These are phyloP conservation scores for Annulohypoxylon moriforme DNA, from an alignment of 495 filamentous ascomycete species.

Conservation along the genomic window DNA sequence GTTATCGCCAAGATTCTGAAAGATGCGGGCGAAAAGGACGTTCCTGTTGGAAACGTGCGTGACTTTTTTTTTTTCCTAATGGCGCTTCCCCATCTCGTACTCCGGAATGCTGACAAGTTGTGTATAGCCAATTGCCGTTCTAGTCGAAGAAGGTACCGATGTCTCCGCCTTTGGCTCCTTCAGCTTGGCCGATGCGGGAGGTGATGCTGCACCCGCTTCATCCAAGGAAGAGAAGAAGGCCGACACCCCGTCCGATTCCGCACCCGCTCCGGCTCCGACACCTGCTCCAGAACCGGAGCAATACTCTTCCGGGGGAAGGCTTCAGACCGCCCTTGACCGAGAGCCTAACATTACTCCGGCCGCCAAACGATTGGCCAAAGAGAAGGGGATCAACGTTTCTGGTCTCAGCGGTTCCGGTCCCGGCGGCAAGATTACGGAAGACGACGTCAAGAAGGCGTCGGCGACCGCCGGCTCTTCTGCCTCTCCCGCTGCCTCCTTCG, in stretches of 20 bases:
- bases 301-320: constrained; percentile 77
- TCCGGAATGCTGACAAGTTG: constrained; percentile 53
- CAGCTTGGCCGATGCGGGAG: constrained; percentile 89
- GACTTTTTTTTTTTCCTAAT: constrained; percentile 17
- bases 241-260: constrained; percentile 66
- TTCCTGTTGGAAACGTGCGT: constrained; percentile 94
- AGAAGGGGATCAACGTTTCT: constrained; percentile 84
- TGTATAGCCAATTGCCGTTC: constrained; percentile 88
- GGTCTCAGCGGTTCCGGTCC: constrained; percentile 88
- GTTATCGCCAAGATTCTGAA: constrained; percentile 94
- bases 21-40: constrained; percentile 92
- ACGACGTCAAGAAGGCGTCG: constrained; percentile 85
- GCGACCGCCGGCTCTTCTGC: constrained; percentile 58
- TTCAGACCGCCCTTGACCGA: constrained; percentile 86
- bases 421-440: constrained; percentile 87
- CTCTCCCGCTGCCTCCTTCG: constrained; percentile 73
- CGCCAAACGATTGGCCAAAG: constrained; percentile 83
- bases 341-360: constrained; percentile 76
- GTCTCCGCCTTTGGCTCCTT: constrained; percentile 89
- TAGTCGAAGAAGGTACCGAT: constrained; percentile 91
- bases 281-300: constrained; percentile 72
- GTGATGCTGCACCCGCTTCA: constrained; percentile 72
- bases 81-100: constrained; percentile 36
- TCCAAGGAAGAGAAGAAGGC: constrained; percentile 69
- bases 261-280: constrained; percentile 69